Base-by-base conservation (phyloP, 768 basidiomycete species). In the Omphalotus guepiniiformis region DNA sequence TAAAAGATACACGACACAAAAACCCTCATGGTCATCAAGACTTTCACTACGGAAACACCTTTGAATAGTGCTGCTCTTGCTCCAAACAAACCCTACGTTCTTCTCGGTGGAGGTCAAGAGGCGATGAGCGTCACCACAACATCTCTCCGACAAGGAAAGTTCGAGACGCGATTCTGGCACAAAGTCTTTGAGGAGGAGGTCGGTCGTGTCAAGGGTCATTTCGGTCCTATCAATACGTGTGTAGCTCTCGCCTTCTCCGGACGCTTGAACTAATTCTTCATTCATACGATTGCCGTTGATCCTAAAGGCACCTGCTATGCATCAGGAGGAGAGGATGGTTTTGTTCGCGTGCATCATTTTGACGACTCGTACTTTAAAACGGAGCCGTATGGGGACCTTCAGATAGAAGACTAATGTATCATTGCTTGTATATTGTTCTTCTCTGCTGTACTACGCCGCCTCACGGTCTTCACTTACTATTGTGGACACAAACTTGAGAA, bases 101-200 rank as follows among this genome's bases (percentile, higher is more conserved):
- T 98, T 26, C 74, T 96, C 19, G 96, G 96, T 36, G 95, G 96
- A 65, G 96, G 96, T 35, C 96, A 98, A 67, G 95, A 96, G 63
- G 96, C 96, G 3, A 95, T 93, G 92, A 83, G 73, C 58, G 96
- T 98, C 42, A 97, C 96, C 12, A 98, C 93, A 6, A 98, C 95
- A 1, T 93, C 92, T 2, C 59, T 82, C 19, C 82, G 96, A 42
- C 91, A 96, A 64, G 96, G 95, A 18, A 96, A 97, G 67, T 99
- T 99, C 64, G 96, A 98, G 70, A 91, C 93, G 9, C 78, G 93
- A 30, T 97, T 99, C 72, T 98, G 93, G 93, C 95, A 99, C 74
- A 92, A 87, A 56, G 75, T 95, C 29, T 88, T 95, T 57, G 93
- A 95, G 67, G 93, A 96, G 72, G 95, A 98, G 64, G 87, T 98